These are phyloP conservation scores for Parietichytrium sp. DNA, from an alignment of 108 stramenopile species.

Conservation along the genomic window DNA sequence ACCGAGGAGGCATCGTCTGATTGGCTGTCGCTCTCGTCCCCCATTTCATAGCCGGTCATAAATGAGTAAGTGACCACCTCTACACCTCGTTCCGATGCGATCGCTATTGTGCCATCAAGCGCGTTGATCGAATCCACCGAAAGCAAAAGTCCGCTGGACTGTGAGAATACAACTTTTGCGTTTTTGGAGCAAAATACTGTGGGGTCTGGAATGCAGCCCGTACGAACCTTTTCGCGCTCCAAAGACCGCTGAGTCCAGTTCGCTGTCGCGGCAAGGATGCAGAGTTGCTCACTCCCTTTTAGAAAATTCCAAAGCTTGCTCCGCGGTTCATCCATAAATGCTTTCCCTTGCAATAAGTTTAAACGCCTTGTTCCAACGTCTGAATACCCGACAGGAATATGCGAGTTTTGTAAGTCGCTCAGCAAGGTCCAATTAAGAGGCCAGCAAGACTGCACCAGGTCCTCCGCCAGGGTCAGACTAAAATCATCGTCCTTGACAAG, in stretches of 20 bases:
- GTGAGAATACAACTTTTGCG: background rate
- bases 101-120: background rate
- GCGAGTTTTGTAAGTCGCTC: background rate
- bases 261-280: slow-evolving; percentile 18
- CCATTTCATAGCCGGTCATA: background rate
- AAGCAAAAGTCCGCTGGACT: background rate
- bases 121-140: slow-evolving; percentile 27
- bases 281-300: slow-evolving; percentile 16
- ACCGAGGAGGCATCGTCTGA: no score
- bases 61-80: background rate
- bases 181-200: background rate
- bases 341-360: background rate
- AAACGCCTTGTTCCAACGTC: background rate
- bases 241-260: background rate
- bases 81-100: slow-evolving; percentile 24
- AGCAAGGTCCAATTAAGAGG: slow-evolving; percentile 28
- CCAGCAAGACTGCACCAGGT: slow-evolving; percentile 31
- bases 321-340: background rate
- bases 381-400: background rate
- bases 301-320: background rate
- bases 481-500: background rate
- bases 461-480: background rate
- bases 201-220: slow-evolving; percentile 9
- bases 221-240: background rate
- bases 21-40: no score